These are phyloP conservation scores for Starmera pachycereana DNA, from an alignment of 805 yeast genomes.

Conservation along the genomic window DNA sequence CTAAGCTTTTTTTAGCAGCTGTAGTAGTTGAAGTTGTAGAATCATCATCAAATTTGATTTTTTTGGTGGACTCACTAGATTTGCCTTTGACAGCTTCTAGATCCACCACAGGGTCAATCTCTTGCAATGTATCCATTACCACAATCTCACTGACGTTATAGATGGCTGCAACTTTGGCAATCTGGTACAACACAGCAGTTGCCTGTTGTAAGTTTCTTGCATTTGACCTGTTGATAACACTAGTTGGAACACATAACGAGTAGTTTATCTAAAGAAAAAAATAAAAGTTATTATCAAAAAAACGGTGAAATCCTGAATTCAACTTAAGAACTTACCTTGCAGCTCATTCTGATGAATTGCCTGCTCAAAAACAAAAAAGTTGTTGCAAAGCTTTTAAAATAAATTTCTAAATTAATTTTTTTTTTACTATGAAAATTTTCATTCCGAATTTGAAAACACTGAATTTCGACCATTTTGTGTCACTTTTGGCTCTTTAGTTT, in stretches of 20 bases:
- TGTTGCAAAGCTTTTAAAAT: no score
- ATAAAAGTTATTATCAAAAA: not conserved
- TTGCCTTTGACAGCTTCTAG: constrained; percentile 14
- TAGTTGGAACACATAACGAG: constrained; percentile 67
- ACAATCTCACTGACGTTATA: constrained; percentile 69
- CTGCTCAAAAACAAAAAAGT: no score
- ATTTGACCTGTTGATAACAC: constrained; percentile 41
- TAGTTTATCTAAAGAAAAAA: constrained; percentile 21
- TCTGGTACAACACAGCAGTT: constrained; percentile 64
- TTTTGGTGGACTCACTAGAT: constrained; percentile 11
- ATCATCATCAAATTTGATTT: constrained; percentile 24
- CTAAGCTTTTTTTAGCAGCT: constrained; percentile 9
- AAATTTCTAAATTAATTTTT: no score
- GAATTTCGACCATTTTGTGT: no score
- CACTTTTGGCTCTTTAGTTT: no score
- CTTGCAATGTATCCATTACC: constrained; percentile 42
- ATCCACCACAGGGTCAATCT: constrained; percentile 9
- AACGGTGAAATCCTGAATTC: no score
- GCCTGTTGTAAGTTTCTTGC: constrained; percentile 64
- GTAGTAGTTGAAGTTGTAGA: constrained; percentile 4
- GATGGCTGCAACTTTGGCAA: constrained; percentile 64
- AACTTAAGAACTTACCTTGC: no score
- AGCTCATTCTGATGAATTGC: no score
- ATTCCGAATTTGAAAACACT: no score
- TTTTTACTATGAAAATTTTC: no score